Evolutionary conservation across 768 basidiomycete species (phyloP).

Genomic region (Rossbeevera mucosa): DNA sequence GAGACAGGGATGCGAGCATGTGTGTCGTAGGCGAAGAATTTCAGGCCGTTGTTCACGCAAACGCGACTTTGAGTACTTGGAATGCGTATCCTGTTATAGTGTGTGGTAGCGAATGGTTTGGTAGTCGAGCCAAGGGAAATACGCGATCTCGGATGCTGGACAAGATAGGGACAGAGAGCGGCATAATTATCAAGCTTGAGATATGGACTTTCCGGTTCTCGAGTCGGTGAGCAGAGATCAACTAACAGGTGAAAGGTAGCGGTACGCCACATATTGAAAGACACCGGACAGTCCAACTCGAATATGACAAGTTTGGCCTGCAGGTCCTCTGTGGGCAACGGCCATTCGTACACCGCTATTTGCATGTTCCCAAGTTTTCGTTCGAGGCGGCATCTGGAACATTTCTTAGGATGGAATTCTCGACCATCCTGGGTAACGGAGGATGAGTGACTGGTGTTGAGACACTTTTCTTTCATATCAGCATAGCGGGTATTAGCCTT

Average conservation of each 20-base stretch:
- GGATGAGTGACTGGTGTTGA: not conserved
- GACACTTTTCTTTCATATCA: conserved; percentile 12
- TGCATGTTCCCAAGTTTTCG: conserved; percentile 19
- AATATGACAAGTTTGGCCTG: conserved; percentile 35
- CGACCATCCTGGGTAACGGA: conserved; percentile 1
- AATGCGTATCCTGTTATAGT: conserved; percentile 23
- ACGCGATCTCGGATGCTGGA: conserved; percentile 16
- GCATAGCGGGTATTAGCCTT: conserved; percentile 21
- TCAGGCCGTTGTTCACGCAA: conserved; percentile 29
- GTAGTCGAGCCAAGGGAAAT: conserved; percentile 22
- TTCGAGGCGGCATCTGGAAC: conserved; percentile 30
- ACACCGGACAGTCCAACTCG: conserved; percentile 37
- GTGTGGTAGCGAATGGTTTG: conserved; percentile 24
- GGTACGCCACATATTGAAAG: conserved; percentile 42
- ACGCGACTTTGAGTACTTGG: conserved; percentile 17
- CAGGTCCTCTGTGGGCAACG: conserved; percentile 32
- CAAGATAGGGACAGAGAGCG: conserved; percentile 10
- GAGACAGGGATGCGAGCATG: conserved; percentile 8
- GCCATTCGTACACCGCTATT: conserved; percentile 45
- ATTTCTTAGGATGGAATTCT: conserved; percentile 11
- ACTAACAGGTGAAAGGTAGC: conserved; percentile 37
- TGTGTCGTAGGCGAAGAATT: conserved; percentile 28
- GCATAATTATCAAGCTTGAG: conserved; percentile 12
- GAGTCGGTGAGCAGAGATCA: conserved; percentile 30
- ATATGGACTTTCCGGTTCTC: conserved; percentile 6